A percentile compares a stretch with the other conserved stretches of the same genome.
Evolutionary conservation across 768 basidiomycete genomes (phyloP).

Genomic region (Cantharellus cinnabarinus): DNA sequence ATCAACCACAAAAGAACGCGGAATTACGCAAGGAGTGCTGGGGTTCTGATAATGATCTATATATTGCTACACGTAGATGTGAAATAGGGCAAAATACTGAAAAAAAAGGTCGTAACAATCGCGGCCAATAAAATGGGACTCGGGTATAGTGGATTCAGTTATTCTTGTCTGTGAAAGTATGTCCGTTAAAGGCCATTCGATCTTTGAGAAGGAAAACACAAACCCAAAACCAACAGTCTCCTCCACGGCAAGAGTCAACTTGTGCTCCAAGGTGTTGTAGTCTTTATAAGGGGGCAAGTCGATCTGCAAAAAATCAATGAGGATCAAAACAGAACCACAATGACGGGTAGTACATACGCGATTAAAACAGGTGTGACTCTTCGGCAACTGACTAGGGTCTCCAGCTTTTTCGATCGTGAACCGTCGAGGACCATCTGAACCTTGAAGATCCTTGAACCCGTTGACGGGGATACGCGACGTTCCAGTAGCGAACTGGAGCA

Average conservation of each 20-base stretch:
- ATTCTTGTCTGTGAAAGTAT: too few relatives aligned
- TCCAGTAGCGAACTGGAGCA: constrained; percentile 92
- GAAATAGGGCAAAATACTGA: too few relatives aligned
- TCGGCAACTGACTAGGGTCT: constrained; percentile 87
- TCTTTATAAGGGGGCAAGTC: constrained; percentile 97
- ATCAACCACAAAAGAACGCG: too few relatives aligned
- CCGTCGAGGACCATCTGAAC: constrained; percentile 86
- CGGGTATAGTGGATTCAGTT: too few relatives aligned
- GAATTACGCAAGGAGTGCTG: too few relatives aligned
- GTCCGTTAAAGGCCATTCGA: too few relatives aligned
- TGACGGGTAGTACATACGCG: constrained; percentile 11
- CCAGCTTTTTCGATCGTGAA: constrained; percentile 99
- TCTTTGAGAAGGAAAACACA: too few relatives aligned
- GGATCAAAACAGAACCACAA: background rate
- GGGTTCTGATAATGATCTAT: too few relatives aligned
- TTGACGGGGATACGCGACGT: constrained; percentile 96
- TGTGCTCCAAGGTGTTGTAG: constrained; percentile 84
- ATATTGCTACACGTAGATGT: too few relatives aligned
- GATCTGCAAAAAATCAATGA: constrained; percentile 25
- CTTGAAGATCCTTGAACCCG: constrained; percentile 96
- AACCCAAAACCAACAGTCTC: constrained; percentile 81
- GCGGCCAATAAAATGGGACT: too few relatives aligned
- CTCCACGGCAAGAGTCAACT: constrained; percentile 84
- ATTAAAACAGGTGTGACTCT: constrained; percentile 97
- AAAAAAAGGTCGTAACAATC: too few relatives aligned